phyloP scores from a whole-genome alignment of 1,139 yeast species.

The Hanseniaspora gamundiae region DNA sequence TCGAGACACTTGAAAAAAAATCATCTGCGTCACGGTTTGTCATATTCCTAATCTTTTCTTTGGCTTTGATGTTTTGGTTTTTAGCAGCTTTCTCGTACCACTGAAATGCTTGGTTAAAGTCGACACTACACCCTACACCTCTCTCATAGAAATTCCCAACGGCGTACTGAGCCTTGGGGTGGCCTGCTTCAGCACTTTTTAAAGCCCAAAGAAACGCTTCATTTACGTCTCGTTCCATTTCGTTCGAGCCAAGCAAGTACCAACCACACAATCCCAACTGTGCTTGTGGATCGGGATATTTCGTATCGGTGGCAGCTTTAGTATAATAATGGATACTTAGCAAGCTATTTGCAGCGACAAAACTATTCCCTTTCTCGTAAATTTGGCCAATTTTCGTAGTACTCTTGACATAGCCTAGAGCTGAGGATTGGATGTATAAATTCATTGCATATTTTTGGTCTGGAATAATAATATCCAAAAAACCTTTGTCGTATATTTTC shows the following conservation, averaged over 20 bases:
- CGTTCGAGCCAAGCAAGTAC: slow-evolving; percentile 87
- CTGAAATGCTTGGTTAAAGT: slow-evolving; percentile 43
- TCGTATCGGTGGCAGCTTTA: slow-evolving; percentile 65
- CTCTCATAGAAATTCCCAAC: slow-evolving; percentile 74
- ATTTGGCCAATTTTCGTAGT: slow-evolving; percentile 70
- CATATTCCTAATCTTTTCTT: neutral
- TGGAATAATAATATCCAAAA: slow-evolving; percentile 72
- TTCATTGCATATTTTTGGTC: slow-evolving; percentile 80
- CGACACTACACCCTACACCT: slow-evolving; percentile 73
- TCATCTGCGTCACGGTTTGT: neutral
- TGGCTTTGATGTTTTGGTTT: slow-evolving; percentile 12
- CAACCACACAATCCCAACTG: slow-evolving; percentile 95
- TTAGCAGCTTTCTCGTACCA: slow-evolving; percentile 75
- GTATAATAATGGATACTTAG: slow-evolving; percentile 88
- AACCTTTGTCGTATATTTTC: slow-evolving; percentile 72
- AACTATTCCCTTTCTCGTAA: slow-evolving; percentile 69
- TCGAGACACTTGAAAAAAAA: neutral
- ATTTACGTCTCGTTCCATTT: slow-evolving; percentile 64
- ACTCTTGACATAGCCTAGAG: slow-evolving; percentile 72
- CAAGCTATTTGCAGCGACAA: slow-evolving; percentile 72
- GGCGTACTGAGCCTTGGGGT: slow-evolving; percentile 78
- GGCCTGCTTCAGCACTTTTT: slow-evolving; percentile 65
- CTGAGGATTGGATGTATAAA: slow-evolving; percentile 80
- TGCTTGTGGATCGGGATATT: slow-evolving; percentile 63
- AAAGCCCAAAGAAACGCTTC: slow-evolving; percentile 95